Evolutionary conservation across 805 yeast genomes (phyloP).

Genomic region (Pichia exigua): DNA sequence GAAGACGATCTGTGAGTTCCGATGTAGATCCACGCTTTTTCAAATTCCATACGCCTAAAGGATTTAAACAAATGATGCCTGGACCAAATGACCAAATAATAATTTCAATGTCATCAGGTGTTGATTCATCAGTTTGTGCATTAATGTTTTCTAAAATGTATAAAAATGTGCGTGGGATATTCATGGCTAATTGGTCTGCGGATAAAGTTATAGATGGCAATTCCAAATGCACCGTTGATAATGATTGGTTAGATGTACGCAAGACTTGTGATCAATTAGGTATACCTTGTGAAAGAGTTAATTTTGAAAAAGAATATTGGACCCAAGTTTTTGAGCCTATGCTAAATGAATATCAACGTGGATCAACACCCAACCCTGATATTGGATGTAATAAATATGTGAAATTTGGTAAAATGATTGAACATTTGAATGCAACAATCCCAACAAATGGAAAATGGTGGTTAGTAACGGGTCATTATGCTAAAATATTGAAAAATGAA

Average conservation of each 20-base stretch:
- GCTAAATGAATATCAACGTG: slow-evolving; percentile 62
- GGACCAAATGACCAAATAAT: slow-evolving; percentile 49
- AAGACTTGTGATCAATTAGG: slow-evolving; percentile 49
- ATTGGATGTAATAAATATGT: slow-evolving; percentile 77
- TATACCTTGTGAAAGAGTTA: slow-evolving; percentile 68
- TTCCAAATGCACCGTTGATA: slow-evolving; percentile 57
- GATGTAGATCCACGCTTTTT: slow-evolving; percentile 4
- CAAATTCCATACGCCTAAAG: slow-evolving; percentile 6
- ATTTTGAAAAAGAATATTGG: slow-evolving; percentile 92
- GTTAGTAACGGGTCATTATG: slow-evolving; percentile 86
- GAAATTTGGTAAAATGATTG: slow-evolving; percentile 75
- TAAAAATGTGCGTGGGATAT: slow-evolving; percentile 67
- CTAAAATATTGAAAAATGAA: slow-evolving; percentile 39
- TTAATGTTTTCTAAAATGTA: slow-evolving; percentile 40
- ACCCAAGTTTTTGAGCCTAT: slow-evolving; percentile 85
- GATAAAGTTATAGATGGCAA: slow-evolving; percentile 19
- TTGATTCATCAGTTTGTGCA: slow-evolving; percentile 89
- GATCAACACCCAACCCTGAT: slow-evolving; percentile 93
- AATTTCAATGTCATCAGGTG: slow-evolving; percentile 95
- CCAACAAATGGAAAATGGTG: slow-evolving; percentile 45
- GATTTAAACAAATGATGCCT: slow-evolving; percentile 38
- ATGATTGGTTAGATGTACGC: slow-evolving; percentile 83
- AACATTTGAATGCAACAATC: slow-evolving; percentile 32
- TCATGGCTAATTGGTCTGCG: slow-evolving; percentile 86
- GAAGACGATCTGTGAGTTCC: background rate